Evolutionary conservation across 139 green algal species (phyloP).

Genomic region (Chlorella sorokiniana): DNA sequence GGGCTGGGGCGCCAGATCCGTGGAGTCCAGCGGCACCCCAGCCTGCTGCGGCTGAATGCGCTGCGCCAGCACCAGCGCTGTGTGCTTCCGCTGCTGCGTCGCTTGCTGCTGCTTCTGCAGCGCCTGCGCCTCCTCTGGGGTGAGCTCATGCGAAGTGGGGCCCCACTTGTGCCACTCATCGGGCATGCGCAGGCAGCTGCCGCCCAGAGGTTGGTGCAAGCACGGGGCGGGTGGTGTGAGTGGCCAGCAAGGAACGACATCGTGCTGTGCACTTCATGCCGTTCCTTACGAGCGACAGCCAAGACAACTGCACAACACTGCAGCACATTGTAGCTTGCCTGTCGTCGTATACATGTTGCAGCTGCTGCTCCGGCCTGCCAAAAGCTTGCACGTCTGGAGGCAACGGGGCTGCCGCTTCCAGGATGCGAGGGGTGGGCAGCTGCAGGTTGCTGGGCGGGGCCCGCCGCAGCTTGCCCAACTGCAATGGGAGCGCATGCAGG

Average conservation of each 20-base stretch:
- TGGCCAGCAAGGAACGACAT: neutral
- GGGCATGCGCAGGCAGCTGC: constrained; percentile 21
- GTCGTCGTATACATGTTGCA: neutral
- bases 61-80: neutral
- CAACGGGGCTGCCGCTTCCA: neutral
- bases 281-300: too few relatives aligned
- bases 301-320: neutral
- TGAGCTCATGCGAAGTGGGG: neutral
- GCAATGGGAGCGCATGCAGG: neutral
- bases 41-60: neutral
- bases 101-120: constrained; percentile 24
- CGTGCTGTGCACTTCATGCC: neutral
- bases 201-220: neutral
- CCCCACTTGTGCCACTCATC: constrained; percentile 19
- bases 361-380: neutral
- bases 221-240: neutral
- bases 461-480: constrained; percentile 27
- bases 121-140: neutral
- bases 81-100: neutral
- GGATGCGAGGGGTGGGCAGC: constrained; percentile 20
- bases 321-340: neutral
- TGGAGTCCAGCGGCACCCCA: neutral
- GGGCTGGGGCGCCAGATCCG: neutral
- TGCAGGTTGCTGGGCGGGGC: constrained; percentile 10
- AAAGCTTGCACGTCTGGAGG: neutral